Percentiles rank a stretch among this genome's conserved stretches.
Evolutionary conservation across 148 eudicot genomes (phyloP).

Genomic region (Rhododendron kiyosumense): DNA sequence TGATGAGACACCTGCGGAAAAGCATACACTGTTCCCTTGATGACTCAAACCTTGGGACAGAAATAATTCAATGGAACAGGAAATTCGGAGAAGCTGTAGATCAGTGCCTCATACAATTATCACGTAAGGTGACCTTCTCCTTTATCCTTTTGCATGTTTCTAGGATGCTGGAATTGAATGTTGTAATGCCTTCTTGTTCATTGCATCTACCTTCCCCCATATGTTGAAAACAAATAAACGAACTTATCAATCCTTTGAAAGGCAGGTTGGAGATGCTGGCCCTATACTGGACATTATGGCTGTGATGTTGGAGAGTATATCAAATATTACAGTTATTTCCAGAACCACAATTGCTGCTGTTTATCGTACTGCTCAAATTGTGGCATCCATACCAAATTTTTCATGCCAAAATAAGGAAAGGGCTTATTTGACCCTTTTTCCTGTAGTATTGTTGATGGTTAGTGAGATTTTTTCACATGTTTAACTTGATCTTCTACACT

Average conservation of each 20-base stretch:
- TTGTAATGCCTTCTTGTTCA: neutral
- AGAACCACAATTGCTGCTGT: slow-evolving; percentile 55
- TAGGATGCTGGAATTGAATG: neutral
- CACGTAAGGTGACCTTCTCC: slow-evolving; percentile 30
- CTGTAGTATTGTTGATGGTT: neutral
- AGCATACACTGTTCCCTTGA: slow-evolving; percentile 59
- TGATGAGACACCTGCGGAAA: slow-evolving; percentile 76
- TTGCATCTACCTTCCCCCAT: neutral
- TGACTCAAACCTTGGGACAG: slow-evolving; percentile 50
- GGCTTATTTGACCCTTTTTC: neutral
- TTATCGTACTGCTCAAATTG: slow-evolving; percentile 54
- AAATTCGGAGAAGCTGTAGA: slow-evolving; percentile 43
- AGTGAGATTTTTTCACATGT: neutral
- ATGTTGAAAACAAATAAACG: neutral
- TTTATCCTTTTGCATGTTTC: neutral
- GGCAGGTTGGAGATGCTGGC: slow-evolving; percentile 66
- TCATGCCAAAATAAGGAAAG: slow-evolving; percentile 51
- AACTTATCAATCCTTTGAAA: slow-evolving; percentile 11
- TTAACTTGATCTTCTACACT: neutral
- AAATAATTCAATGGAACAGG: slow-evolving; percentile 36
- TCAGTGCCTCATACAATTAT: slow-evolving; percentile 43
- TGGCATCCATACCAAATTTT: slow-evolving; percentile 49
- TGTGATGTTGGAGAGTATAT: slow-evolving; percentile 50
- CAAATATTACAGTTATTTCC: slow-evolving; percentile 43
- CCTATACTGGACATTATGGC: slow-evolving; percentile 62